phyloP scores from a whole-genome alignment of 306 rosid genomes.

The Lathyrus oleraceus region DNA sequence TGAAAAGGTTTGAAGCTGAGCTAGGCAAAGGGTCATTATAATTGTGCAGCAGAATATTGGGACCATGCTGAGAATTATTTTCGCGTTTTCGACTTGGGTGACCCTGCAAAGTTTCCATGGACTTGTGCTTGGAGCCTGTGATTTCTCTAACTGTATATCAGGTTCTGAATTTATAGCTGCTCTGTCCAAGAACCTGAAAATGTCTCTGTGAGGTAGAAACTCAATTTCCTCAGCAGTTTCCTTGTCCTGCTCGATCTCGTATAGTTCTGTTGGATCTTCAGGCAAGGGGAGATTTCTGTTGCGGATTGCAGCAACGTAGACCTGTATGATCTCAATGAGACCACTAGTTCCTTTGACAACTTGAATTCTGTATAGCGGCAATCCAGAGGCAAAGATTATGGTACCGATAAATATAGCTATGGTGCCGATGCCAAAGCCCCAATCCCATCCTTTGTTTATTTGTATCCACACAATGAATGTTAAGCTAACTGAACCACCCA shows the following conservation, averaged over 20 bases:
- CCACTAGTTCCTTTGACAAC: slow-evolving; percentile 54
- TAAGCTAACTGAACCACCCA: slow-evolving; percentile 70
- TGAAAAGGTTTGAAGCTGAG: slow-evolving; percentile 94
- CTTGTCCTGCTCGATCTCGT: slow-evolving; percentile 64
- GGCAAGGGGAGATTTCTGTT: slow-evolving; percentile 77
- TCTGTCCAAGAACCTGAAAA: slow-evolving; percentile 82
- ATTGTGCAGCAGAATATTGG: slow-evolving; percentile 89
- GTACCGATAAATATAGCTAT: slow-evolving; percentile 53
- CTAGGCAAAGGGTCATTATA: slow-evolving; percentile 90
- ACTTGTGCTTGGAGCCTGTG: slow-evolving; percentile 32
- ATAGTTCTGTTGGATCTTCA: slow-evolving; percentile 61
- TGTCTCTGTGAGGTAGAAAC: slow-evolving; percentile 70
- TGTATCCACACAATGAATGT: slow-evolving; percentile 79
- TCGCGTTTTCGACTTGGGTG: slow-evolving; percentile 94
- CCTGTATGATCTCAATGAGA: slow-evolving; percentile 71
- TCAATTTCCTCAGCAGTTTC: slow-evolving; percentile 63
- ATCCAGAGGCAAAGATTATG: slow-evolving; percentile 54
- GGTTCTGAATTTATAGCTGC: slow-evolving; percentile 62
- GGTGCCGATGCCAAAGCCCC: slow-evolving; percentile 72
- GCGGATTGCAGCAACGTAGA: slow-evolving; percentile 76
- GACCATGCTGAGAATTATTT: slow-evolving; percentile 63
- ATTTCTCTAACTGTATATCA: slow-evolving; percentile 32
- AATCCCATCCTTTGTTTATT: slow-evolving; percentile 82
- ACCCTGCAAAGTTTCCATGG: slow-evolving; percentile 89
- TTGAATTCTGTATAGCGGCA: slow-evolving; percentile 75